Percentiles rank a stretch among this genome's conserved stretches.
These are phyloP conservation scores for Suhomyces yuchorum DNA, from an alignment of 1,139 yeast genomes.

Conservation along the genomic window DNA sequence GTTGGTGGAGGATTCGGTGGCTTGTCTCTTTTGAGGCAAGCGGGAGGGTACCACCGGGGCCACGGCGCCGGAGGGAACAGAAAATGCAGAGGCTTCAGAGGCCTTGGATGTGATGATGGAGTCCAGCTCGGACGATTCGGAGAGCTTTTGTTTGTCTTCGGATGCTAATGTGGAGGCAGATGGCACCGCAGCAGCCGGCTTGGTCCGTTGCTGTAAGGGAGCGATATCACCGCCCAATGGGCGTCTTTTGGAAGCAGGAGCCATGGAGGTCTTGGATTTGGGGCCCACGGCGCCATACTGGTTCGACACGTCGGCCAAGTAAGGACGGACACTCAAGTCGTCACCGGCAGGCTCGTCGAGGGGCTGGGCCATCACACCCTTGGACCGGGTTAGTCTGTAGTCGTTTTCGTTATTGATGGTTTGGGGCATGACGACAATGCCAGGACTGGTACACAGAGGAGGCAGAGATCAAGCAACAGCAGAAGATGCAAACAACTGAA, in stretches of 20 bases:
- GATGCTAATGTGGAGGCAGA: slow-evolving; percentile 8
- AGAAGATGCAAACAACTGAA: not conserved
- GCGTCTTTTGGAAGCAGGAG: slow-evolving; percentile 24
- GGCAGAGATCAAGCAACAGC: not conserved
- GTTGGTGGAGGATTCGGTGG: slow-evolving; percentile 56
- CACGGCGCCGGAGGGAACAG: not conserved
- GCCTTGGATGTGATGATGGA: slow-evolving; percentile 3
- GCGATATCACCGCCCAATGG: slow-evolving; percentile 41
- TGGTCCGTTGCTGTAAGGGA: slow-evolving; percentile 28
- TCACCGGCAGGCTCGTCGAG: slow-evolving; percentile 10
- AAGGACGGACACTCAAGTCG: slow-evolving; percentile 28
- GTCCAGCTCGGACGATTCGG: slow-evolving; percentile 4
- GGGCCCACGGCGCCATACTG: slow-evolving; percentile 30
- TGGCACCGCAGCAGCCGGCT: slow-evolving; percentile 5
- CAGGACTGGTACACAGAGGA: slow-evolving; percentile 2
- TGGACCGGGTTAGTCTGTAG: slow-evolving; percentile 38
- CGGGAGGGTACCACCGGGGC: slow-evolving; percentile 37
- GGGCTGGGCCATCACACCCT: slow-evolving; percentile 19
- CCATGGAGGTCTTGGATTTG: slow-evolving; percentile 5
- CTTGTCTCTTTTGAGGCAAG: slow-evolving; percentile 58
- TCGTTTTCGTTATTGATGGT: slow-evolving; percentile 46
- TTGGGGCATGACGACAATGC: slow-evolving; percentile 33
- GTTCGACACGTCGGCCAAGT: slow-evolving; percentile 46
- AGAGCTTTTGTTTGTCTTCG: slow-evolving; percentile 4
- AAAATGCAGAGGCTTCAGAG: not conserved